Percentiles rank a stretch among this genome's conserved stretches.
Evolutionary conservation across 768 basidiomycete genomes (phyloP).

Genomic region (Ramaria rubella): DNA sequence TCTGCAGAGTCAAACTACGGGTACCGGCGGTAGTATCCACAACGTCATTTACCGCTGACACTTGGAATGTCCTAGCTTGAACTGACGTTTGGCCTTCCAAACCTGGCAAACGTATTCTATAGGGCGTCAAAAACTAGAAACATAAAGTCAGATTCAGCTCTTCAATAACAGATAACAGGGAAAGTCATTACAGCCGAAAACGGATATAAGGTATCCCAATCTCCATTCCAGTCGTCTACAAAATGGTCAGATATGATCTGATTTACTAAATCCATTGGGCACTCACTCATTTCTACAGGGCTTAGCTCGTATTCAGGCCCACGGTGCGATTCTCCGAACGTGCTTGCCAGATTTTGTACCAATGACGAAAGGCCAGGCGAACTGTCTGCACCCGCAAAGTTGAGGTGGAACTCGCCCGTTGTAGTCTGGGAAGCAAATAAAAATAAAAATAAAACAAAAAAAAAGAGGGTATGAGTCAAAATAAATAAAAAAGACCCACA

Average conservation of each 20-base stretch:
- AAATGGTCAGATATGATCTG: not conserved
- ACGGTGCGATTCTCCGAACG: not conserved
- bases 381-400: slow-evolving; percentile 76
- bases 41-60: slow-evolving; percentile 52
- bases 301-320: not conserved
- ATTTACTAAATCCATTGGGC: not conserved
- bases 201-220: slow-evolving; percentile 86
- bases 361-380: slow-evolving; percentile 69
- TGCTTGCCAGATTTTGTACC: slow-evolving; percentile 48
- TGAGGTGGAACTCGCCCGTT: slow-evolving; percentile 63
- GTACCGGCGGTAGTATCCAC: slow-evolving; percentile 53
- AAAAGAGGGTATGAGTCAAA: not conserved
- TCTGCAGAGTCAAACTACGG: slow-evolving; percentile 58
- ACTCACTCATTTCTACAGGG: slow-evolving; percentile 7
- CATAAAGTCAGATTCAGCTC: not conserved
- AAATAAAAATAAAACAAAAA: not conserved
- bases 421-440: slow-evolving; percentile 46
- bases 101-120: slow-evolving; percentile 61
- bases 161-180: not conserved
- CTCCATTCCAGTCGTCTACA: slow-evolving; percentile 73
- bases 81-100: slow-evolving; percentile 27
- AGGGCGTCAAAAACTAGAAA: slow-evolving; percentile 72
- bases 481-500: slow-evolving; percentile 37
- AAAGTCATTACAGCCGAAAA: slow-evolving; percentile 59
- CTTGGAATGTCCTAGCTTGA: slow-evolving; percentile 36